These are phyloP conservation scores for Euphrasia arctica DNA, from an alignment of 305 asterid genomes.

Conservation along the genomic window DNA sequence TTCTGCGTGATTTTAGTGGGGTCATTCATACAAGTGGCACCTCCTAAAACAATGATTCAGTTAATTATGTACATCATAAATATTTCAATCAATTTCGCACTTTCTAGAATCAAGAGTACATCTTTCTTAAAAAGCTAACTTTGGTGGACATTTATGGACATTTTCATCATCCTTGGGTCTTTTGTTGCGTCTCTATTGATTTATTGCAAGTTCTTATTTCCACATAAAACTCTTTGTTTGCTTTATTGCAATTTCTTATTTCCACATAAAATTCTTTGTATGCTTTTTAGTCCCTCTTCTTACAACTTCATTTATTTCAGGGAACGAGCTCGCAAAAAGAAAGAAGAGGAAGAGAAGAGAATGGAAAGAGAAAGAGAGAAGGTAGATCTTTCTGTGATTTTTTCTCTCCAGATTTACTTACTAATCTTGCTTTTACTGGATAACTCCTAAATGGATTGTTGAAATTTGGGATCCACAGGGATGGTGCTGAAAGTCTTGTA, in stretches of 20 bases:
- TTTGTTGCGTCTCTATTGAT: conserved; percentile 3
- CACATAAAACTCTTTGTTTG: neutral
- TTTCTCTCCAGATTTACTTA: conserved; percentile 7
- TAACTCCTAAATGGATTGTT: neutral
- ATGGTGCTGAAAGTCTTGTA: conserved; percentile 13
- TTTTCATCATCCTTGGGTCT: conserved; percentile 3
- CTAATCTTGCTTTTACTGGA: neutral
- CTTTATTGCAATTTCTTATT: too few relatives aligned
- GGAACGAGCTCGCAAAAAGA: conserved; percentile 97
- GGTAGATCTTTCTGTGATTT: conserved; percentile 40
- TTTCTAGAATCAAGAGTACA: conserved; percentile 1
- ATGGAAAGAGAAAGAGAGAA: conserved; percentile 94
- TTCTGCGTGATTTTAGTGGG: conserved; percentile 15
- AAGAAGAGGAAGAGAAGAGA: conserved; percentile 95
- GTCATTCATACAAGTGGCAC: conserved; percentile 6
- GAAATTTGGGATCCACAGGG: conserved; percentile 14
- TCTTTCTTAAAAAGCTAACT: neutral
- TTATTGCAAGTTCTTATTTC: conserved; percentile 7
- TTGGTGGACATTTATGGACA: neutral
- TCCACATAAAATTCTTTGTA: too few relatives aligned
- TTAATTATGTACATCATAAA: conserved; percentile 8
- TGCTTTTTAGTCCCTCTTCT: neutral
- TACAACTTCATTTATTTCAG: conserved; percentile 34
- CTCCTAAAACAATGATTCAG: conserved; percentile 14
- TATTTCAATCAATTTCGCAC: conserved; percentile 4